Base-by-base conservation (phyloP, 1,284 basidiomycete genomes). In the Ustilago sp. region DNA sequence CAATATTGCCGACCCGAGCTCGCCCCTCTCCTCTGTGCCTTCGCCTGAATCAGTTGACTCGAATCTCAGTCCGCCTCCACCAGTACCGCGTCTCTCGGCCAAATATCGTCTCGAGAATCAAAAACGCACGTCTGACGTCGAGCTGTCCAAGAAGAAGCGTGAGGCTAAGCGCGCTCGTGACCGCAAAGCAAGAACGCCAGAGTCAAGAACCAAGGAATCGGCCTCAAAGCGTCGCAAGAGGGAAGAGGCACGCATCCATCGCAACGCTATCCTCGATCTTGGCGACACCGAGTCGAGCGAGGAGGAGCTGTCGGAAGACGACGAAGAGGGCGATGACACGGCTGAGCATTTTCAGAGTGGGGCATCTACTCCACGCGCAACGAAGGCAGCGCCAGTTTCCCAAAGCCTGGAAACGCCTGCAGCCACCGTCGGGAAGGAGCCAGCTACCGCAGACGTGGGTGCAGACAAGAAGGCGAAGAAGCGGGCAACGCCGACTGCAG, bases 281-380 rank as follows among this genome's bases (percentile, higher is more conserved):
- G 69, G 65, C 17, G 77, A 79, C n/a, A 63, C 69, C 3, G 77
- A 79, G 41, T 79, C 77, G 13, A 76, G 74, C 63, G 69, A 71
- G 17, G 69, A 73, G 19, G 65, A 55, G 8, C 45, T 59, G 5
- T 57, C 65, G 5, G 45, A 45, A n/a, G 32, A 43, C 12, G 50
- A 65, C 15, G 41, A 63, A 35, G 67, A 67, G 15, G 56, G 38
- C 31, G 70, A 68, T 15, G 41, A 28, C 2, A 61, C 59, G 7
- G 55, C 54, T 48, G 63, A 48, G n/a, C 50, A 61, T 38, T 36
- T 45, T 8, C 54, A 35, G 28, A 73, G 70, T 32, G 47, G 58
- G 9, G 65, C 70, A 19, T 68, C 64, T 1, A 73, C 65, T 3
- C 64, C 70, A 5, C 54, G 61, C 8, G 59, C 70, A 17, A 55